Evolutionary conservation across 1,139 yeast genomes (phyloP).

Genomic region (Hansenula anomala): DNA sequence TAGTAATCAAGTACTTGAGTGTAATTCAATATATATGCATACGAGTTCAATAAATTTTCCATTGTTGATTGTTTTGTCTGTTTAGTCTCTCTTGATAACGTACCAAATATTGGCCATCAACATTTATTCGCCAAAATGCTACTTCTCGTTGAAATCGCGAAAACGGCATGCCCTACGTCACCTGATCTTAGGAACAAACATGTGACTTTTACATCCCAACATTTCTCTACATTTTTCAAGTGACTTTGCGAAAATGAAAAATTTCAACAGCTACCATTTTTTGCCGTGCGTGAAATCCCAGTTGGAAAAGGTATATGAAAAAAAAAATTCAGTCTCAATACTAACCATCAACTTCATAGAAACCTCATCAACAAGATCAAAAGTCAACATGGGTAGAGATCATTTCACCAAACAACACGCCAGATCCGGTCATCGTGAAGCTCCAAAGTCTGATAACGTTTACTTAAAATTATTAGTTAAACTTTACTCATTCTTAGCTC

Average conservation of each 20-base stretch:
- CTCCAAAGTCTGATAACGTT: constrained; percentile 99
- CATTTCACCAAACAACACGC: constrained; percentile 95
- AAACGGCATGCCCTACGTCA: background rate
- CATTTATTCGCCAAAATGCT: background rate
- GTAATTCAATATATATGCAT: background rate
- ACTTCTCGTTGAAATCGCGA: no score
- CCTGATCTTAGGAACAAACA: background rate
- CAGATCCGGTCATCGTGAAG: constrained; percentile 94
- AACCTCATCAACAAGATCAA: constrained; percentile 4
- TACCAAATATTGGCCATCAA: no score
- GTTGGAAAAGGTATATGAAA: no score
- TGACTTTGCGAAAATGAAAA: no score
- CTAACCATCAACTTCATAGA: background rate
- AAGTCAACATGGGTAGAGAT: constrained; percentile 87
- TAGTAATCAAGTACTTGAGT: no score
- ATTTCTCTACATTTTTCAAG: no score
- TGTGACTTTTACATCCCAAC: no score
- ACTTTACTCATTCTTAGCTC: constrained; percentile 98
- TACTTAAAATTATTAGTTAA: constrained; percentile 97
- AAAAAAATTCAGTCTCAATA: no score
- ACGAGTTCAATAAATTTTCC: constrained; percentile 12
- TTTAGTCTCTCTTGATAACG: background rate
- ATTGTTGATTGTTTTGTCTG: background rate
- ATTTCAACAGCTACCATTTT: background rate
- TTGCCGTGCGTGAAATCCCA: background rate